A percentile compares a stretch with the other conserved stretches of the same genome.
phyloP scores from a whole-genome alignment of 1,284 basidiomycete genomes.

The Irpex sp. region DNA sequence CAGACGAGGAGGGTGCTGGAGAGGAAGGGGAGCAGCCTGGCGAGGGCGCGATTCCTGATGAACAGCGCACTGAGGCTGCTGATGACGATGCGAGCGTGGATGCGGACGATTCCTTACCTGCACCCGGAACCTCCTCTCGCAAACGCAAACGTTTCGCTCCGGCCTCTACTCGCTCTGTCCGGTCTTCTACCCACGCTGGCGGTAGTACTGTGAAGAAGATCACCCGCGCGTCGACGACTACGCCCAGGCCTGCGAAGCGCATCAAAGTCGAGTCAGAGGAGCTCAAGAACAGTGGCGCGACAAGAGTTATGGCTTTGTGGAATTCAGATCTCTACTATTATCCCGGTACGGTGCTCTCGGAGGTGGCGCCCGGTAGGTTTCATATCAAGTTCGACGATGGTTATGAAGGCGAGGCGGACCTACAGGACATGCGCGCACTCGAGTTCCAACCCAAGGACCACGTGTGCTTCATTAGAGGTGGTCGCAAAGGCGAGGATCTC shows the following conservation, averaged over 20 bases:
- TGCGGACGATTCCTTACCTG: constrained; percentile 16
- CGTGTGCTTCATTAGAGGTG: constrained; percentile 33
- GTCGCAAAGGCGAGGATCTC: constrained; percentile 16
- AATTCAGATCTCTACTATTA: constrained; percentile 58
- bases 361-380: constrained; percentile 31
- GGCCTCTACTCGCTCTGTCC: constrained; percentile 16
- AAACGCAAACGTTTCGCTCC: constrained; percentile 48
- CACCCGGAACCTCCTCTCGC: constrained; percentile 19
- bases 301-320: constrained; percentile 69
- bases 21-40: constrained; percentile 12
- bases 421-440: constrained; percentile 52
- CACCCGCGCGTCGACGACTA: constrained; percentile 28
- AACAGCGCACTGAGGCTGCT: constrained; percentile 41
- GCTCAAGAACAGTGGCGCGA: constrained; percentile 21
- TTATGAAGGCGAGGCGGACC: constrained; percentile 38
- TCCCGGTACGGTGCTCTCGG: constrained; percentile 46
- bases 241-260: constrained; percentile 31
- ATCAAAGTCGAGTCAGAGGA: constrained; percentile 18
- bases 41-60: constrained; percentile 18
- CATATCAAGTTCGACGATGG: constrained; percentile 61
- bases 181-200: constrained; percentile 16
- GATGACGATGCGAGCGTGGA: constrained; percentile 38
- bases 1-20: constrained; percentile 14
- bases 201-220: constrained; percentile 8
- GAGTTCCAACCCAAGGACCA: constrained; percentile 52